Conservation (phyloP, 805 yeast genomes). For the Dipodascopsis uninucleata region DNA sequence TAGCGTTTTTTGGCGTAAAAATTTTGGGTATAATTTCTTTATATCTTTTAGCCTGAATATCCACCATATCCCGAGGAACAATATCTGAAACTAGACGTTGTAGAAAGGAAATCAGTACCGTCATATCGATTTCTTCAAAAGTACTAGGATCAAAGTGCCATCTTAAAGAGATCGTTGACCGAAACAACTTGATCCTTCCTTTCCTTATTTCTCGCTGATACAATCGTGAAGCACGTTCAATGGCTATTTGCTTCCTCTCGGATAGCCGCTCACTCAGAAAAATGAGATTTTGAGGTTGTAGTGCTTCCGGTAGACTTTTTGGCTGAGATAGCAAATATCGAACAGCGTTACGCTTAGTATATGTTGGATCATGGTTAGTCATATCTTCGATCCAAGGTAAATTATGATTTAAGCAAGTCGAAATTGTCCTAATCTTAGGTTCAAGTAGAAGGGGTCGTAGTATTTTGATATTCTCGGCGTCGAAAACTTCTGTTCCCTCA, state of each 20-base stretch:
- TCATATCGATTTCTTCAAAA: neutral
- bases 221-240: neutral
- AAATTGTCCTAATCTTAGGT: slow-evolving; percentile 45
- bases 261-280: neutral
- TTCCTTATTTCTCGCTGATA: neutral
- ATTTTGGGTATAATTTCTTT: neutral
- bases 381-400: slow-evolving; percentile 68
- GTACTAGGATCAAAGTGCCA: neutral
- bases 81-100: neutral
- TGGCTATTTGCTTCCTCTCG: neutral
- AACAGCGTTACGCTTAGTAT: slow-evolving; percentile 58
- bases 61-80: neutral
- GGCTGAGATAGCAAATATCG: slow-evolving; percentile 37
- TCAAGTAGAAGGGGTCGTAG: slow-evolving; percentile 53
- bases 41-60: neutral
- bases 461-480: slow-evolving; percentile 30
- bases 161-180: neutral
- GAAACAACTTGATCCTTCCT: neutral
- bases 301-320: slow-evolving; percentile 25
- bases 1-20: neutral
- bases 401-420: slow-evolving; percentile 43
- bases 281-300: slow-evolving; percentile 10
- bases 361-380: slow-evolving; percentile 52
- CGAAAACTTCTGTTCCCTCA: slow-evolving; percentile 1
- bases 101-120: neutral